These are phyloP conservation scores for Aspergillus tamarii DNA, from an alignment of 2,329 filamentous ascomycete genomes.

Conservation along the genomic window DNA sequence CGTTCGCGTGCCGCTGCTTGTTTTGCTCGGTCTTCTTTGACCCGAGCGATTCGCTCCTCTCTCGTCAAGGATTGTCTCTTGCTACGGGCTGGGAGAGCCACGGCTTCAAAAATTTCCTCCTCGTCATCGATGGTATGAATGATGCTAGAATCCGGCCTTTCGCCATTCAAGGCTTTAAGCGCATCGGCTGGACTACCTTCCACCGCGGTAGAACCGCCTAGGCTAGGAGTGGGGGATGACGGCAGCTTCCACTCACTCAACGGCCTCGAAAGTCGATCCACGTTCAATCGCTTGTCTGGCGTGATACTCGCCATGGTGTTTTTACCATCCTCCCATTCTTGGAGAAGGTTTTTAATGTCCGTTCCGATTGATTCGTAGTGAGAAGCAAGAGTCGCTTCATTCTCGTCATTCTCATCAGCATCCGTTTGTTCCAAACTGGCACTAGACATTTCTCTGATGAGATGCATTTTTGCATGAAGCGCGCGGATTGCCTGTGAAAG, in stretches of 20 bases:
- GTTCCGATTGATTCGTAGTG: conserved; percentile 95
- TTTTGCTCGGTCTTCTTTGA: conserved; percentile 81
- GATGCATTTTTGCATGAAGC: conserved; percentile 90
- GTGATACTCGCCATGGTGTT: conserved; percentile 73
- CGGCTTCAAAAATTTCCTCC: conserved; percentile 87
- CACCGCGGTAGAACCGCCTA: conserved; percentile 50
- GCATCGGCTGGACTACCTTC: conserved; percentile 69
- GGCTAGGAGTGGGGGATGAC: conserved; percentile 49
- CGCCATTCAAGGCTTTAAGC: conserved; percentile 76
- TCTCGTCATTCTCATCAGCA: conserved; percentile 74
- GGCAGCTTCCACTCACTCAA: conserved; percentile 49
- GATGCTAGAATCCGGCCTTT: conserved; percentile 44
- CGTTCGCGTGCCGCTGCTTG: conserved; percentile 74
- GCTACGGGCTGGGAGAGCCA: conserved; percentile 70
- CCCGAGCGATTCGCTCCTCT: conserved; percentile 84
- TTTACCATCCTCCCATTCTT: conserved; percentile 86
- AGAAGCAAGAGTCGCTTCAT: conserved; percentile 76
- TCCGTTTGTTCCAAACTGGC: conserved; percentile 73
- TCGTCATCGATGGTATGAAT: conserved; percentile 50
- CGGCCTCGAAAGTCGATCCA: conserved; percentile 59
- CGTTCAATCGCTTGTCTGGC: conserved; percentile 75
- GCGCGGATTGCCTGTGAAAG: conserved; percentile 88
- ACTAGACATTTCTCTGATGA: conserved; percentile 87
- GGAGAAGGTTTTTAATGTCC: conserved; percentile 78
- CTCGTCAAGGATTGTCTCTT: conserved; percentile 72